Evolutionary conservation across 805 yeast genomes (phyloP), one percentile per base, ranked within the genome.

Genomic region (Barnettozyma siamensis): DNA sequence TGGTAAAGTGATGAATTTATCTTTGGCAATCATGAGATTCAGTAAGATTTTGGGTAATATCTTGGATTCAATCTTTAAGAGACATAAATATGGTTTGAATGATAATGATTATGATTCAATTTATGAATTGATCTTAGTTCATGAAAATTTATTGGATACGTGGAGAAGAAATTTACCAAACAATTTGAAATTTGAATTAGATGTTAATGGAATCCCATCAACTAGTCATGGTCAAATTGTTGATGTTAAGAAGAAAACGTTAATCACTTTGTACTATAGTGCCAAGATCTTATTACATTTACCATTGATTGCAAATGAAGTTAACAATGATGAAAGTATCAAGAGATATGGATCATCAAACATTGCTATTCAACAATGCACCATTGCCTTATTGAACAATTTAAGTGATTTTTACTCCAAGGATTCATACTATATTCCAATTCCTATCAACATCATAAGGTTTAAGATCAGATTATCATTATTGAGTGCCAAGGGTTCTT

Each of bases 151-250:
- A 51, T 66, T 88, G 35, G 95, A 88, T 50, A 65, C 75, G 37
- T 88, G 96, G 96, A 69, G 86, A 51, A 65, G 80, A 17, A 84
- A 82, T 31, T 64, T 88, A 31, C 87, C 94, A 2, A 31, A 60
- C 0, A 70, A 72, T 31, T 64, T 85, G 44, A 72, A 69, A 42
- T 84, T 87, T 50, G 83, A 82, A 30, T 62, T 82, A 24, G 86
- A 80, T 46, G 72, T 71, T 15, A 75, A 75, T 52, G 83, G 84
- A 2, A 63, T 70, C 20, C 58, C 73, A 13, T 58, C 61, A 31
- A 63, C 59, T 21, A 58, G 56, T 29, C 59, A 59, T 19, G 54
- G 52, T 16, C 49, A 62, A 21, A 58, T 53, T 5, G 49, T 52
- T 10, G 62, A 63, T 40, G 20, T 41, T 16, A 72, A 71, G 38